Conservation (phyloP, 495 filamentous ascomycete genomes). For the Penicillium paradoxum region DNA sequence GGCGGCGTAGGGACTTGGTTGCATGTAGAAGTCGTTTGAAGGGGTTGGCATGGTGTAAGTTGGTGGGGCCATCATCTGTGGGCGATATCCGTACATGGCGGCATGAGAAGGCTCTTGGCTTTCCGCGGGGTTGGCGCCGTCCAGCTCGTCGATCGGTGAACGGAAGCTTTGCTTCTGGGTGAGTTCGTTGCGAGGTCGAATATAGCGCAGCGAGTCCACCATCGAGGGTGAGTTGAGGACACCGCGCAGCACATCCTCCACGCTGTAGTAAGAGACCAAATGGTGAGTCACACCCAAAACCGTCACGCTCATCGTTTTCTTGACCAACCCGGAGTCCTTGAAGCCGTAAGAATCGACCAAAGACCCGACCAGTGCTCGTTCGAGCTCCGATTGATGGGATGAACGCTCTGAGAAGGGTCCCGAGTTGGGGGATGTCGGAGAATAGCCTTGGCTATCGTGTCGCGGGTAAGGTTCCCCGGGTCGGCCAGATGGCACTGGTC, state of each 20-base stretch:
- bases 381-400: slow-evolving; percentile 45
- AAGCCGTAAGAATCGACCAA: slow-evolving; percentile 84
- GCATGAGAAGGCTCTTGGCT: slow-evolving; percentile 36
- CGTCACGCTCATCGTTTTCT: slow-evolving; percentile 84
- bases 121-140: slow-evolving; percentile 37
- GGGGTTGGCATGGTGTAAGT: slow-evolving; percentile 34
- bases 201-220: slow-evolving; percentile 48
- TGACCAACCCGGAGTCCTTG: slow-evolving; percentile 76
- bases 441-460: slow-evolving; percentile 40
- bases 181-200: slow-evolving; percentile 55
- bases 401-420: slow-evolving; percentile 36
- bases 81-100: slow-evolving; percentile 39
- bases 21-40: slow-evolving; percentile 39
- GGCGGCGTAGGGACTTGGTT: slow-evolving; percentile 28
- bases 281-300: slow-evolving; percentile 68
- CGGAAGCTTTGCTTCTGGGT: slow-evolving; percentile 67
- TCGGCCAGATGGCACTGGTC: slow-evolving; percentile 33
- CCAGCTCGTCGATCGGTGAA: slow-evolving; percentile 58
- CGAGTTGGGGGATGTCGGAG: slow-evolving; percentile 35
- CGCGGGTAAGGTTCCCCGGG: slow-evolving; percentile 52
- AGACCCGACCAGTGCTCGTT: slow-evolving; percentile 72
- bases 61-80: slow-evolving; percentile 36
- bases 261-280: slow-evolving; percentile 82
- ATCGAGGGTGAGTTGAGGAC: slow-evolving; percentile 57
- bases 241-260: slow-evolving; percentile 64